phyloP scores from a whole-genome alignment of 225 moss, liverwort and hornwort genomes.

The Asterella californica region DNA sequence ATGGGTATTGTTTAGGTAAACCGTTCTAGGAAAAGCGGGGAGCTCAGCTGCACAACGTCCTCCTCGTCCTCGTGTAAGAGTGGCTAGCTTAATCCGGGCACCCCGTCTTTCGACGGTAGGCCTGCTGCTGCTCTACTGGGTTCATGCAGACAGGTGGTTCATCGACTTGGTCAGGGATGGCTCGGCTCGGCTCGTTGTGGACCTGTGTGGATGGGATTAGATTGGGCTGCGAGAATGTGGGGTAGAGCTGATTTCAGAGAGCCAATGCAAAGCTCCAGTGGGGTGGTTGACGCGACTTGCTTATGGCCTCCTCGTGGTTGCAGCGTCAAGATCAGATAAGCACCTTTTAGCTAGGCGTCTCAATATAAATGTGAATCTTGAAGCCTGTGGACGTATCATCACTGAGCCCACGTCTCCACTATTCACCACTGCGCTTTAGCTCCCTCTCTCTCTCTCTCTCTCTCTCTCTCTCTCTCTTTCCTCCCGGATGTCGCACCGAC shows the following conservation, averaged over 20 bases:
- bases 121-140: constrained; percentile 1
- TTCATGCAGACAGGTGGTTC: constrained; percentile 19
- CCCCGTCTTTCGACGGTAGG: neutral
- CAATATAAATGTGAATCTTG: constrained; percentile 25
- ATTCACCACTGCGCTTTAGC: constrained; percentile 3
- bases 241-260: constrained; percentile 23
- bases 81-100: constrained; percentile 4
- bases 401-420: constrained; percentile 1
- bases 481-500: neutral
- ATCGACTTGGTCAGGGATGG: constrained; percentile 5
- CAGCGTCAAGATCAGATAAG: constrained; percentile 10
- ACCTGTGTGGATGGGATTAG: constrained; percentile 12
- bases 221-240: constrained; percentile 22
- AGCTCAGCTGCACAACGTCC: neutral
- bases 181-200: constrained; percentile 8
- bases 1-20: constrained; percentile 1
- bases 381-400: constrained; percentile 5
- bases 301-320: constrained; percentile 1
- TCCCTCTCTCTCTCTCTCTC: neutral
- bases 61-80: neutral
- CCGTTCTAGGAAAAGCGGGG: constrained; percentile 1
- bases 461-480: constrained; percentile 9
- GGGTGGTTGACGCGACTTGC: constrained; percentile 14
- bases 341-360: constrained; percentile 13
- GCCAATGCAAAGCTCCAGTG: constrained; percentile 20